phyloP scores from a whole-genome alignment of 2,329 filamentous ascomycete genomes.

The Gaeumannomyces sp. region DNA sequence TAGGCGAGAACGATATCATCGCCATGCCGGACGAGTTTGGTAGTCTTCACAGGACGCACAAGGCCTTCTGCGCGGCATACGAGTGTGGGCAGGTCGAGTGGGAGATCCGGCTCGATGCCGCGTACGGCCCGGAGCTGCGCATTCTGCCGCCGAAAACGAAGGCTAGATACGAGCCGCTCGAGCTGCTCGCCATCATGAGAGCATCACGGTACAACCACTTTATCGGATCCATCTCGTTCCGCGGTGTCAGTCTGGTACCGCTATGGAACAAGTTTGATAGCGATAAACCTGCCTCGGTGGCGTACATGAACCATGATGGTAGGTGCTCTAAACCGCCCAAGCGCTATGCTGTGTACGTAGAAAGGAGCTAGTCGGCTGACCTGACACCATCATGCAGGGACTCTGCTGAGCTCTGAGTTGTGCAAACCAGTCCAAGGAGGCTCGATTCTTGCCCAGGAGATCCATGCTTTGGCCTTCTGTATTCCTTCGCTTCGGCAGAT shows the following conservation, averaged over 20 bases:
- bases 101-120: conserved; percentile 41
- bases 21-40: conserved; percentile 31
- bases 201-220: conserved; percentile 54
- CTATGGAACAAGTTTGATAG: conserved; percentile 37
- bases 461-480: conserved; percentile 49
- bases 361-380: background rate
- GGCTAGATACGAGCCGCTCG: conserved; percentile 38
- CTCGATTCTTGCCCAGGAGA: conserved; percentile 47
- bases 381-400: conserved; percentile 27
- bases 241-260: conserved; percentile 42
- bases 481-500: conserved; percentile 50
- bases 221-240: conserved; percentile 52
- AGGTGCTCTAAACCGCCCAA: conserved; percentile 15
- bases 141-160: conserved; percentile 35
- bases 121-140: conserved; percentile 45
- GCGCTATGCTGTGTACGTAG: background rate
- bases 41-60: conserved; percentile 46
- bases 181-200: conserved; percentile 50
- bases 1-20: background rate
- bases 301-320: conserved; percentile 48
- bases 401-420: conserved; percentile 42
- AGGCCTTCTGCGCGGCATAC: conserved; percentile 50
- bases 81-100: conserved; percentile 43
- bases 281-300: conserved; percentile 38
- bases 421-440: conserved; percentile 42